Base-by-base conservation (phyloP, 2,329 filamentous ascomycete species). In the Pseudogymnoascus sp. region DNA sequence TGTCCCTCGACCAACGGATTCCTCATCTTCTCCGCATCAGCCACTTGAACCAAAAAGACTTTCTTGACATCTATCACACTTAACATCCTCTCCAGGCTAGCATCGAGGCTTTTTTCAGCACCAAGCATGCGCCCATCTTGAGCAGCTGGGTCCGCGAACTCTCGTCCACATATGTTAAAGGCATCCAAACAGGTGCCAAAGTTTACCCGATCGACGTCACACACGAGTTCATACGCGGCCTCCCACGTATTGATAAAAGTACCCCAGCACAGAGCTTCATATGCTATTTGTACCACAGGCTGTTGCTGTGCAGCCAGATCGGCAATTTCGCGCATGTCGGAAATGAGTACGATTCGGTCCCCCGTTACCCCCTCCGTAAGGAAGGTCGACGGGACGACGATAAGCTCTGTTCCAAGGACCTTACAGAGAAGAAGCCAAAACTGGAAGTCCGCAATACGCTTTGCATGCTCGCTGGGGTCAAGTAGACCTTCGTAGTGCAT, bases 161-260 rank as follows among this genome's bases (percentile, higher is more conserved):
- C 81, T 4, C 84, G 75, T 0, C 83, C 88, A 0, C 87, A 82
- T 62, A 92, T 87, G 71, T 92, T 90, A 75, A 90, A 92, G 0
- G 85, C 89, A 72, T 92, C 89, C 22, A 92, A 77, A 69, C 88
- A 91, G 41, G 91, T 76, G 6, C 89, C 88, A 68, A 92, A 90
- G 72, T 92, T 92, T 6, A 79, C 73, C 6, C 87, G 73, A 70
- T 89, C 77, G 22, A 91, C 87, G 2, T 74, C 75, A 66, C 78
- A 73, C 0, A 91, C 83, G 1, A 91, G 75, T 5, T 86, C 81
- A 86, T 87, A 93, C 65, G 81, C 83, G 9, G 76, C 74, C 70
- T 91, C 88, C 89, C 90, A 93, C 0, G 78, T 84, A 69, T 90
- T 79, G 62, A 86, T 76, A 58, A 83, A 79, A 0, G 87, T 90